phyloP scores from a whole-genome alignment of 805 yeast species.

The Hanseniaspora jakobsenii region DNA sequence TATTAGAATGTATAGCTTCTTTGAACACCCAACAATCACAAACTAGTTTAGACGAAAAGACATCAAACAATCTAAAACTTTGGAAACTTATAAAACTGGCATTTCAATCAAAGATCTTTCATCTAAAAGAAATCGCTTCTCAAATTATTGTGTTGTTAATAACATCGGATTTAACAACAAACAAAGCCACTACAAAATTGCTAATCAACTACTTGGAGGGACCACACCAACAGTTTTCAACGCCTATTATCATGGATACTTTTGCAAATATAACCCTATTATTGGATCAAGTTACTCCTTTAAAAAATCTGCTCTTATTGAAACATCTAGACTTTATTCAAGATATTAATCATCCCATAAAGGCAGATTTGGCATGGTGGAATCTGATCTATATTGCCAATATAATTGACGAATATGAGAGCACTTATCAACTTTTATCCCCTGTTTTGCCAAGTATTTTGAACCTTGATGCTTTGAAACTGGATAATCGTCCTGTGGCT shows the following conservation, averaged over 20 bases:
- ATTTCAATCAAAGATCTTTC: constrained; percentile 9
- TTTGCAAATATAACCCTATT: constrained; percentile 3
- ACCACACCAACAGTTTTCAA: background rate
- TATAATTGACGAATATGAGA: constrained; percentile 33
- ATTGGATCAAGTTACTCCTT: background rate
- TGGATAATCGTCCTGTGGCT: constrained; percentile 39
- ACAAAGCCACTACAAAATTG: constrained; percentile 3
- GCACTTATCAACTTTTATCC: constrained; percentile 69
- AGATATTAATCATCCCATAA: background rate
- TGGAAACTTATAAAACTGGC: constrained; percentile 4
- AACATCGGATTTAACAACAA: background rate
- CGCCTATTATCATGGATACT: constrained; percentile 8
- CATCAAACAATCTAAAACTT: background rate
- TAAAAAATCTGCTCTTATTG: constrained; percentile 15
- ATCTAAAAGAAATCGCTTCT: constrained; percentile 7
- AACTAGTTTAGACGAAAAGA: background rate
- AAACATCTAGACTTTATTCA: constrained; percentile 15
- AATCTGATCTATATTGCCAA: constrained; percentile 46
- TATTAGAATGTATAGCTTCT: no score
- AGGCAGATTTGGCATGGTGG: constrained; percentile 13
- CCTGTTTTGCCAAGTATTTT: constrained; percentile 70
- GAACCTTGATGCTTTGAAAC: constrained; percentile 45
- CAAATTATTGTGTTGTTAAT: constrained; percentile 1
- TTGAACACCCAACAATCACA: no score
- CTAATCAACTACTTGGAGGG: background rate